Conservation (phyloP, 139 green algal species). For the Raphidocelis subcapitata region DNA sequence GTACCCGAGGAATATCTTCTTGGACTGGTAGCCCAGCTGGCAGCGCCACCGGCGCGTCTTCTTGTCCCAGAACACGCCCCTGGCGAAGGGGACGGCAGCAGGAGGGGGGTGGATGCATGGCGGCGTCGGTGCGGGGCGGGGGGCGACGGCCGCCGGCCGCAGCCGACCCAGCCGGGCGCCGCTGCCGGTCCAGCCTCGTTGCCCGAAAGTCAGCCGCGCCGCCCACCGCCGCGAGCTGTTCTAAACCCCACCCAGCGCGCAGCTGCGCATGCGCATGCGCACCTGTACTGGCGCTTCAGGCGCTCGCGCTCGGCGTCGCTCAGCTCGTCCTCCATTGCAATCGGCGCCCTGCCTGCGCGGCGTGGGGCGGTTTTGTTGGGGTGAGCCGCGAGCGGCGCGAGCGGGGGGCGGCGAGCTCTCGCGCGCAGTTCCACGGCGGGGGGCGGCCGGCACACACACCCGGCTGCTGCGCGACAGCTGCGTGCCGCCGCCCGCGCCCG, state of each 20-base stretch:
- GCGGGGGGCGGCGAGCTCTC: no score
- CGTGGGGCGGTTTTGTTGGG: no score
- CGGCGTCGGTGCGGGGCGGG: background rate
- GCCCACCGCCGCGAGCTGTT: background rate
- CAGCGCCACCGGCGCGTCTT: conserved; percentile 29
- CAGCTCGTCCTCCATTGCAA: no score
- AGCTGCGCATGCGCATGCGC: no score
- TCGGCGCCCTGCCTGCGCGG: no score
- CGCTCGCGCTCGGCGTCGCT: conserved; percentile 11
- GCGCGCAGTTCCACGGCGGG: no score
- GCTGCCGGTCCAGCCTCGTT: background rate
- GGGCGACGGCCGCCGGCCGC: background rate
- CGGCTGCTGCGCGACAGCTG: no score
- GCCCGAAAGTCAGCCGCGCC: background rate
- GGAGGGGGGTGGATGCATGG: background rate
- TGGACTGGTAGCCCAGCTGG: conserved; percentile 29
- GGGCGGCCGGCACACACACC: no score
- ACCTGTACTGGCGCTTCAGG: conserved; percentile 30
- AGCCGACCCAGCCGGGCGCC: no score
- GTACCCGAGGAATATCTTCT: conserved; percentile 33
- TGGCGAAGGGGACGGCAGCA: background rate
- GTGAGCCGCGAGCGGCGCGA: no score
- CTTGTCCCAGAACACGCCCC: conserved; percentile 32
- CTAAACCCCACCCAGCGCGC: no score
- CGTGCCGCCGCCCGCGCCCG: no score